phyloP scores from a whole-genome alignment of 257 asterid genomes.

The Primulina tabacum region DNA sequence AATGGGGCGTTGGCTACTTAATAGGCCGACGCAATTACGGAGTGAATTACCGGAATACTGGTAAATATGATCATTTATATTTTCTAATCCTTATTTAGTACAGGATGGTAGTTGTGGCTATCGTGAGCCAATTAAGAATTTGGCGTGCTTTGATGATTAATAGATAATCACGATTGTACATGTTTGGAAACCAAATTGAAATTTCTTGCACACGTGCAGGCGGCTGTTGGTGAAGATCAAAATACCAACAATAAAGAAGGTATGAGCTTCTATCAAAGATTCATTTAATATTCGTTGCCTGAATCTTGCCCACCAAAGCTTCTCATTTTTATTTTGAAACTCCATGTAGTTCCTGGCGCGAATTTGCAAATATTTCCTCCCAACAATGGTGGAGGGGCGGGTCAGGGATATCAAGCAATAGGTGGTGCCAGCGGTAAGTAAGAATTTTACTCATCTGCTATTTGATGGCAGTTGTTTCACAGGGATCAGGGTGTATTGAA shows the following conservation, averaged over 20 bases:
- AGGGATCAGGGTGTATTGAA: slow-evolving; percentile 18
- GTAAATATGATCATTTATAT: too few species aligned
- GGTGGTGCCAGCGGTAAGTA: slow-evolving; percentile 51
- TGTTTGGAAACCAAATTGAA: neutral
- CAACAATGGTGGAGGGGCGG: slow-evolving; percentile 44
- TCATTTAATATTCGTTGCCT: slow-evolving; percentile 4
- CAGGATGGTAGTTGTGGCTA: too few species aligned
- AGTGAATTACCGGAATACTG: too few species aligned
- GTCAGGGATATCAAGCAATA: slow-evolving; percentile 72
- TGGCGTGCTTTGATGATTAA: neutral
- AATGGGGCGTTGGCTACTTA: neutral
- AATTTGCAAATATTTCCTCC: slow-evolving; percentile 85
- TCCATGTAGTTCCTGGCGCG: slow-evolving; percentile 63
- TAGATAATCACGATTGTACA: neutral
- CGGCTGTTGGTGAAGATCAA: slow-evolving; percentile 71
- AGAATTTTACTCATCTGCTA: neutral
- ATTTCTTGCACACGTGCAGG: slow-evolving; percentile 45
- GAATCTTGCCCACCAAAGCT: slow-evolving; percentile 4
- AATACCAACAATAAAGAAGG: slow-evolving; percentile 50
- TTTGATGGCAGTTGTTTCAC: neutral
- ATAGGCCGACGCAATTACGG: too few species aligned
- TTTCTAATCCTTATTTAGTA: too few species aligned
- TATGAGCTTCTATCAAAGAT: slow-evolving; percentile 21
- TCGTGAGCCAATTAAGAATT: too few species aligned
- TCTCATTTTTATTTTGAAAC: slow-evolving; percentile 9